Evolutionary conservation across 108 stramenopile species (phyloP), one percentile per base, ranked within the genome.

Genomic region (Cyclotella choctawhatcheeana): DNA sequence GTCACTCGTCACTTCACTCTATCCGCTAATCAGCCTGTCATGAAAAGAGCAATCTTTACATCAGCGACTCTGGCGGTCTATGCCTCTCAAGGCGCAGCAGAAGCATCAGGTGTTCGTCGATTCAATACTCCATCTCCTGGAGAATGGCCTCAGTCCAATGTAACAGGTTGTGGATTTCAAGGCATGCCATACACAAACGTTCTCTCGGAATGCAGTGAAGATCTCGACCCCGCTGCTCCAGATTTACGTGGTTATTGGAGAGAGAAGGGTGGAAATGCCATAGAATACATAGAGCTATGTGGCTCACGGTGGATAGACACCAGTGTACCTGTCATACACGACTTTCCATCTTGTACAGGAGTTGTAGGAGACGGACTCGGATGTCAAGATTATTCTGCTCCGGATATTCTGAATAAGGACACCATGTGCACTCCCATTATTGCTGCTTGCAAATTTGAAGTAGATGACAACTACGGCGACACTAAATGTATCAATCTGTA

Each of bases 401-500:
- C 52, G 8, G 8, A 12, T 14, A 53, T 53, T 53, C 8, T 53
- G 24, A 53, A 13, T 26, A 53, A 22, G 5, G 52, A 26, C 8
- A 26, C 24, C 13, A 7, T 26, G 52, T 53, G 52, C 13, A 10
- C 24, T 53, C 52, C 52, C 52, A 53, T 53, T 26, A 14, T 53
- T 26, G 52, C 25, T 8, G 52, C 52, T 22, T 53, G 52, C 13
- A 53, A 53, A 53, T 53, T 53, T 53, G 52, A 53, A 26, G 25
- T 26, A 26, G 52, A 53, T 26, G 37, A 40, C 8, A 12, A 6
- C 8, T 6, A 53, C 13, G 52, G 14, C 10, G 13, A 5, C 10
- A 53, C 8, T 26, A 26, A 26, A 8, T 53, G 52, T 26, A 26
- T 53, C 52, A 53, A 53, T 26, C 13, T 53, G 24, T 53, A 53